Evolutionary conservation across 2,329 filamentous ascomycete genomes (phyloP).

Genomic region (Sclerotinia subarctica): DNA sequence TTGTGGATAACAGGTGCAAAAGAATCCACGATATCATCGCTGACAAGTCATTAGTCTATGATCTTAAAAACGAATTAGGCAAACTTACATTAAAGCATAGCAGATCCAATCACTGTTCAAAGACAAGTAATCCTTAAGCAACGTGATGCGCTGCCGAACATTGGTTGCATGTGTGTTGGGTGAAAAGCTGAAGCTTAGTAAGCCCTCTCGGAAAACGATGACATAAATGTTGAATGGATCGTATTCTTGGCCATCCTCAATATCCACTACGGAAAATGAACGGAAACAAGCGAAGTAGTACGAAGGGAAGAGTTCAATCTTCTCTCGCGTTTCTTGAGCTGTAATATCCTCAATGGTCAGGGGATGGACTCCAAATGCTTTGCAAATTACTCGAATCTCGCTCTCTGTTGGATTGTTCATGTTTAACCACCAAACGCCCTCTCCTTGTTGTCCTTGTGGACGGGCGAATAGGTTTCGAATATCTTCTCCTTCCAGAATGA

Average conservation of each 20-base stretch:
- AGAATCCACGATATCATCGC: conserved; percentile 94
- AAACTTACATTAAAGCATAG: conserved; percentile 86
- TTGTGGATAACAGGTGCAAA: conserved; percentile 87
- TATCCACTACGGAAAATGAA: conserved; percentile 78
- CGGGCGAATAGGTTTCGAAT: conserved; percentile 81
- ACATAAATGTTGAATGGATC: conserved; percentile 97
- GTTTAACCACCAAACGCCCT: conserved; percentile 98
- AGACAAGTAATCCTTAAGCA: conserved; percentile 90
- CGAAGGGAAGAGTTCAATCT: conserved; percentile 94
- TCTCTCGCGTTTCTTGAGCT: conserved; percentile 93
- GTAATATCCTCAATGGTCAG: conserved; percentile 95
- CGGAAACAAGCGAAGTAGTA: conserved; percentile 99
- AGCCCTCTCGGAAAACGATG: conserved; percentile 92
- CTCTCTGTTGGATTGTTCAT: conserved; percentile 86
- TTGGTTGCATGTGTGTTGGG: conserved; percentile 83
- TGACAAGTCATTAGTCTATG: conserved; percentile 38
- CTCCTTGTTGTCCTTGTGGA: conserved; percentile 59
- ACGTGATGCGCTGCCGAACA: conserved; percentile 86
- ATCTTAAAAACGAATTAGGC: neutral
- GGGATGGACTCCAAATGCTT: conserved; percentile 92
- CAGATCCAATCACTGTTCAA: conserved; percentile 98
- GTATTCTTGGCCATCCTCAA: conserved; percentile 77
- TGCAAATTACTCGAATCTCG: conserved; percentile 83
- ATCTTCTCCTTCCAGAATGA: conserved; percentile 84
- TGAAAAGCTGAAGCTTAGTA: conserved; percentile 89